Percentiles rank a stretch among this genome's conserved stretches.
These are phyloP conservation scores for Marsdenia floribunda DNA, from an alignment of 257 asterid genomes.

Conservation along the genomic window DNA sequence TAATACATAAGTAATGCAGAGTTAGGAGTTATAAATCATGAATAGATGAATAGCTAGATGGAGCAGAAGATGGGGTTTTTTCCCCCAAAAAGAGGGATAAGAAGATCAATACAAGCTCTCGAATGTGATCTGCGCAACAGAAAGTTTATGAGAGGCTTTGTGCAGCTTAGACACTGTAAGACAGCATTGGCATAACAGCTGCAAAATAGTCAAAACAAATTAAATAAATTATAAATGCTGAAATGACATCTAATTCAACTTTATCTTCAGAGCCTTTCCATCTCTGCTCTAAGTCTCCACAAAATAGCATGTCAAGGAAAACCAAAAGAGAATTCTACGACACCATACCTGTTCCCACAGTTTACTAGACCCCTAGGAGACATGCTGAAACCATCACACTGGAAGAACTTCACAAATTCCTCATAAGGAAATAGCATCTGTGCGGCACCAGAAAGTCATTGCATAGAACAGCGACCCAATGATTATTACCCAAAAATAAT, in stretches of 20 bases:
- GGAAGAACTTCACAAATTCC: slow-evolving; percentile 73
- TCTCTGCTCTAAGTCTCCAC: not conserved
- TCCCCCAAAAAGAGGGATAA: not conserved
- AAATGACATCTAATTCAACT: not conserved
- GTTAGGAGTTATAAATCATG: not conserved
- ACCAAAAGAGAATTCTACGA: slow-evolving; percentile 5
- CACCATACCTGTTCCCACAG: slow-evolving; percentile 75
- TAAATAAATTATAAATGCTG: slow-evolving; percentile 7
- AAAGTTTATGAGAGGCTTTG: slow-evolving; percentile 72
- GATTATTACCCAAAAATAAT: slow-evolving; percentile 6
- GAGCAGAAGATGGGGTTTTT: not conserved
- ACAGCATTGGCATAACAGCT: slow-evolving; percentile 94
- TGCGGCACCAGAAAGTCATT: slow-evolving; percentile 16
- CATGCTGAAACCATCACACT: slow-evolving; percentile 45
- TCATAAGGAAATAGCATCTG: slow-evolving; percentile 91
- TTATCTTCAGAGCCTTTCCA: slow-evolving; percentile 7
- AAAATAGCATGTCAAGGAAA: slow-evolving; percentile 1
- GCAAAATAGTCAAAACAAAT: slow-evolving; percentile 26
- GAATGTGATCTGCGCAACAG: slow-evolving; percentile 76
- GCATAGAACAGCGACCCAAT: slow-evolving; percentile 7
- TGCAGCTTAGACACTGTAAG: slow-evolving; percentile 76
- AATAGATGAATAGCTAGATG: slow-evolving; percentile 6
- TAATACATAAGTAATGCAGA: slow-evolving; percentile 7
- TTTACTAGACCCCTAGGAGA: slow-evolving; percentile 72
- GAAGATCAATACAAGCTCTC: slow-evolving; percentile 47